Evolutionary conservation across 1,284 basidiomycete species (phyloP).

Genomic region (Kalmanozyma brasiliensis): DNA sequence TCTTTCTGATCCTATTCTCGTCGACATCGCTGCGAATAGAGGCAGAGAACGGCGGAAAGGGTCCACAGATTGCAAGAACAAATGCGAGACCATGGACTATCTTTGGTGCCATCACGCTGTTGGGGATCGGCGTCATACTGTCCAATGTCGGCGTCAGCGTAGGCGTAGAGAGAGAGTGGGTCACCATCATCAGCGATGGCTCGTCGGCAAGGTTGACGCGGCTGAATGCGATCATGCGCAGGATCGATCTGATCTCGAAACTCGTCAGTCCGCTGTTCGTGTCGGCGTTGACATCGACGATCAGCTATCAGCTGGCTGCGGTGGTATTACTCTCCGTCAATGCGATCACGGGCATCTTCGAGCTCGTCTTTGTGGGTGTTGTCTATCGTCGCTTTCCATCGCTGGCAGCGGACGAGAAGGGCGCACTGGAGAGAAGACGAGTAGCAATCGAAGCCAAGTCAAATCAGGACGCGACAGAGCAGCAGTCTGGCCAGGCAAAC

Average conservation of each 20-base stretch:
- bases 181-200: constrained; percentile 69
- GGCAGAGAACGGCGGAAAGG: constrained; percentile 49
- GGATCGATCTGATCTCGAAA: constrained; percentile 73
- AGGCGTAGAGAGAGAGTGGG: constrained; percentile 75
- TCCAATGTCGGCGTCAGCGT: constrained; percentile 72
- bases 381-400: constrained; percentile 52
- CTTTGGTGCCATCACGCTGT: constrained; percentile 70
- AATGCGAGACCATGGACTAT: constrained; percentile 55
- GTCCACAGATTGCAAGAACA: constrained; percentile 13
- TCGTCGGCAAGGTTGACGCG: constrained; percentile 53
- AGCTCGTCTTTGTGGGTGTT: constrained; percentile 49
- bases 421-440: constrained; percentile 10
- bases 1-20: constrained; percentile 68
- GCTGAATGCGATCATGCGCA: constrained; percentile 68
- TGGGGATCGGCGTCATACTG: constrained; percentile 68
- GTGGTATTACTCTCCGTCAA: constrained; percentile 52
- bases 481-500: background rate
- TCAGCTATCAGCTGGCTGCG: constrained; percentile 37
- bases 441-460: background rate
- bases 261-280: constrained; percentile 74
- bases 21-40: constrained; percentile 26
- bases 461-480: background rate
- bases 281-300: constrained; percentile 70
- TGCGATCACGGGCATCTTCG: constrained; percentile 47
- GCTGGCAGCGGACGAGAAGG: constrained; percentile 39